Conservation (phyloP, 2,329 filamentous ascomycete species). For the Ploettnerulaceae sp. region DNA sequence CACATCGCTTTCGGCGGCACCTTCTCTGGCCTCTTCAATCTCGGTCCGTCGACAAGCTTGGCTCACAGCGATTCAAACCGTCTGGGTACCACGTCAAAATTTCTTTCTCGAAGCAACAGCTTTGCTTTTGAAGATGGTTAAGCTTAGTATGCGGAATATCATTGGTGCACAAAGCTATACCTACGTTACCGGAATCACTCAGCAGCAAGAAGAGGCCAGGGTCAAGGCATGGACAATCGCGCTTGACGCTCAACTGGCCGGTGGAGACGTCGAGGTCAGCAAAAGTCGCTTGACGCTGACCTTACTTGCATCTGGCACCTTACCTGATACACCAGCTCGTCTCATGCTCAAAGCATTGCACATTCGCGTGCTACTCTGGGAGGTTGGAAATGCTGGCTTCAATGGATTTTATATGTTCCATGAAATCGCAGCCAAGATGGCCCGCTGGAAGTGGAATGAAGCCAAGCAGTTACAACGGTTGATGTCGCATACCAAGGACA, state of each 20-base stretch:
- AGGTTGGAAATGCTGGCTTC: slow-evolving; percentile 60
- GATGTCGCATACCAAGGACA: slow-evolving; percentile 41
- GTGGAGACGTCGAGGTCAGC: slow-evolving; percentile 85
- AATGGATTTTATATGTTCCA: slow-evolving; percentile 62
- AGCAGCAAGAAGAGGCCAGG: slow-evolving; percentile 79
- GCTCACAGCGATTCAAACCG: slow-evolving; percentile 87
- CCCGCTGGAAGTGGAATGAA: slow-evolving; percentile 74
- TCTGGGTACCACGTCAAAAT: slow-evolving; percentile 84
- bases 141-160: slow-evolving; percentile 72
- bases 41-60: slow-evolving; percentile 83
- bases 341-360: slow-evolving; percentile 92
- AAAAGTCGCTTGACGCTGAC: slow-evolving; percentile 81
- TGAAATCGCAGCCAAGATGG: slow-evolving; percentile 66
- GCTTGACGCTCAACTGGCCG: slow-evolving; percentile 85
- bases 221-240: slow-evolving; percentile 92
- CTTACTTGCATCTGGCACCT: slow-evolving; percentile 78
- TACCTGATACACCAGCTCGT: slow-evolving; percentile 75
- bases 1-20: slow-evolving; percentile 46
- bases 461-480: slow-evolving; percentile 61
- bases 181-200: slow-evolving; percentile 70
- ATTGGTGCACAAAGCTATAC: slow-evolving; percentile 76
- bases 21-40: slow-evolving; percentile 75
- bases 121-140: slow-evolving; percentile 72
- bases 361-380: slow-evolving; percentile 84
- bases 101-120: slow-evolving; percentile 83